A percentile compares a stretch with the other conserved stretches of the same genome.
phyloP scores from a whole-genome alignment of 2,329 filamentous ascomycete genomes.

The Talaromyces sp. region DNA sequence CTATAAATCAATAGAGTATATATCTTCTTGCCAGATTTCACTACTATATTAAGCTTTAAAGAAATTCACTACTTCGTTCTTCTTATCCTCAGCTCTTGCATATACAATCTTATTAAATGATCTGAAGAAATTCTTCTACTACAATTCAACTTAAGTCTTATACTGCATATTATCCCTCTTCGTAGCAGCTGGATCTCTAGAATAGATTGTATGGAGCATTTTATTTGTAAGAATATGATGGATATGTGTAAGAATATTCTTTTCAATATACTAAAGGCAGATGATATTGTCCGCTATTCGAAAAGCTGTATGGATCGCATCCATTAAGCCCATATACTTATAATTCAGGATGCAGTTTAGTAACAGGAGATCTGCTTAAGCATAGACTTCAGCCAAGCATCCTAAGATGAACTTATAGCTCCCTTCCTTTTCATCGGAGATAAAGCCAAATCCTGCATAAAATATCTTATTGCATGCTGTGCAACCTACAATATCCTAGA shows the following conservation, averaged over 20 bases:
- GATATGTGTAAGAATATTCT: not conserved
- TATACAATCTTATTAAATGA: not conserved
- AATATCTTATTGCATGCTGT: not conserved
- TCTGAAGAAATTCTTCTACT: not conserved
- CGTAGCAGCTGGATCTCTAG: not conserved
- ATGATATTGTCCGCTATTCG: not conserved
- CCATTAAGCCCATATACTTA: not conserved
- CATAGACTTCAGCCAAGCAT: not conserved
- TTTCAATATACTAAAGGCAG: not conserved
- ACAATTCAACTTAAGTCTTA: not conserved
- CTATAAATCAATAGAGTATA: not conserved
- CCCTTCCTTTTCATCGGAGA: not conserved
- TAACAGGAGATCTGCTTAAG: not conserved
- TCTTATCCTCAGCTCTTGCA: not conserved
- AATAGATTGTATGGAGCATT: not conserved
- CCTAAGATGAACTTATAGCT: not conserved
- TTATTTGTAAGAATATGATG: not conserved
- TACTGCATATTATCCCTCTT: not conserved
- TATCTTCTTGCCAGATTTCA: not conserved
- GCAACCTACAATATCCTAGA: not conserved
- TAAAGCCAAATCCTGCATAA: not conserved
- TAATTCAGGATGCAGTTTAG: not conserved
- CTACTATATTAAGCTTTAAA: slow-evolving; percentile 1
- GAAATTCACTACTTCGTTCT: not conserved
- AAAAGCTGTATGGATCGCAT: too few species aligned